Base-by-base conservation (phyloP, 2,329 filamentous ascomycete genomes). In the Trichoderma sp. region DNA sequence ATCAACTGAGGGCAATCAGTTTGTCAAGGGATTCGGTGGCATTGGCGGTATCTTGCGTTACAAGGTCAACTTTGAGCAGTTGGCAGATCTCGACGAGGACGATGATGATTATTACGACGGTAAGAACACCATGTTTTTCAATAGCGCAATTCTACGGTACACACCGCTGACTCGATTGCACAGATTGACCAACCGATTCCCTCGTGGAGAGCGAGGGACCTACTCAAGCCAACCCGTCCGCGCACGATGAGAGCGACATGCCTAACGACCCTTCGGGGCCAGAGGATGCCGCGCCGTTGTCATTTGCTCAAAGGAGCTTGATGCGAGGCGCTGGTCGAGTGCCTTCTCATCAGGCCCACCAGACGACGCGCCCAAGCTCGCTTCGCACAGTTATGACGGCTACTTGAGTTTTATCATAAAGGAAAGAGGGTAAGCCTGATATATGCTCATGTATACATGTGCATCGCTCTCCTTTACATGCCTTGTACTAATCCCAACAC, bases 1-100 rank as follows among this genome's bases (percentile, higher is more conserved):
- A 74, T 98, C 95, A 71, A 97, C 93, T 71, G 96, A 99, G 84
- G 96, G 96, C 80, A 99, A 99, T 84, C 96, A 99, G 86, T 99
- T 99, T 83, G 96, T 99, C 78, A 98, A 97, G 86, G 96, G 96
- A 73, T 99, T 99, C 79, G 96, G 96, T 90, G 96, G 96, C 79
- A 97, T 99, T 76, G 96, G 96, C 75, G 95, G 95, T 73, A 91
- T 99, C 78, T 89, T 99, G 79, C 94, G 96, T 76, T 99, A 99
- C 90, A 97, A 97, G 87, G 93, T 99, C 87, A 99, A 99, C 87
- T 99, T 99, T 84, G 96, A 99, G 84, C 96, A 99, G 83, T 88
- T 99, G 82, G 92, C 91, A 82, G 96, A 98, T 81, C 87, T 92
- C 78, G 70, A 71, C 21, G 94, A 97, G 81, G 92, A 96, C 80